Evolutionary conservation across 257 asterid genomes (phyloP).

Genomic region (Phtheirospermum japonicum): DNA sequence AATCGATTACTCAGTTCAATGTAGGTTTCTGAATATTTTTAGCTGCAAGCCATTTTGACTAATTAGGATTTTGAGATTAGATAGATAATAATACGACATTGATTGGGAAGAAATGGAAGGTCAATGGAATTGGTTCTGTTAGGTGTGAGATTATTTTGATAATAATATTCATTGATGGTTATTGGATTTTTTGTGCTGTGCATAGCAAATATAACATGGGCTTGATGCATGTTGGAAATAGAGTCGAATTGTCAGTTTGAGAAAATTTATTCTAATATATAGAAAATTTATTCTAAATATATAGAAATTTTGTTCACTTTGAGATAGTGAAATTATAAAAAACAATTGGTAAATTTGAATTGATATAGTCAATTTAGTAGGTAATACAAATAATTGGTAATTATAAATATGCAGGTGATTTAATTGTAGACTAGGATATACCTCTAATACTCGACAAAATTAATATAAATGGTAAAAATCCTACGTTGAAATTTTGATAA

Average conservation of each 20-base stretch:
- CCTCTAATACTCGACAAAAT: too few species aligned
- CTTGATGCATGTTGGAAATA: constrained; percentile 16
- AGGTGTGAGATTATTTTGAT: not conserved
- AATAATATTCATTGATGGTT: not conserved
- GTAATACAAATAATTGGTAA: too few species aligned
- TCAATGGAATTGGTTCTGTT: not conserved
- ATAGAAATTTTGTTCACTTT: too few species aligned
- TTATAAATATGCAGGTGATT: too few species aligned
- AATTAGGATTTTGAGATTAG: not conserved
- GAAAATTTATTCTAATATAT: too few species aligned
- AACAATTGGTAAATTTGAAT: too few species aligned
- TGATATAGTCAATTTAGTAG: too few species aligned
- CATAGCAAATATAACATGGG: constrained; percentile 1
- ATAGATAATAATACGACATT: not conserved
- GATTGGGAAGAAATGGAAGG: not conserved
- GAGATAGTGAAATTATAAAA: too few species aligned
- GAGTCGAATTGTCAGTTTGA: not conserved
- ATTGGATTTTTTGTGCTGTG: not conserved
- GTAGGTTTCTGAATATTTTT: not conserved
- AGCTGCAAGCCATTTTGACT: not conserved
- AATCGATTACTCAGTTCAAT: not conserved
- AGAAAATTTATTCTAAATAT: too few species aligned
- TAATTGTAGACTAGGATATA: too few species aligned
- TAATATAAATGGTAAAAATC: too few species aligned
- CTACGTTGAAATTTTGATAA: too few species aligned